Evolutionary conservation across 257 asterid species (phyloP), one percentile per base, ranked within the genome.

Genomic region (Hygrophila difformis): DNA sequence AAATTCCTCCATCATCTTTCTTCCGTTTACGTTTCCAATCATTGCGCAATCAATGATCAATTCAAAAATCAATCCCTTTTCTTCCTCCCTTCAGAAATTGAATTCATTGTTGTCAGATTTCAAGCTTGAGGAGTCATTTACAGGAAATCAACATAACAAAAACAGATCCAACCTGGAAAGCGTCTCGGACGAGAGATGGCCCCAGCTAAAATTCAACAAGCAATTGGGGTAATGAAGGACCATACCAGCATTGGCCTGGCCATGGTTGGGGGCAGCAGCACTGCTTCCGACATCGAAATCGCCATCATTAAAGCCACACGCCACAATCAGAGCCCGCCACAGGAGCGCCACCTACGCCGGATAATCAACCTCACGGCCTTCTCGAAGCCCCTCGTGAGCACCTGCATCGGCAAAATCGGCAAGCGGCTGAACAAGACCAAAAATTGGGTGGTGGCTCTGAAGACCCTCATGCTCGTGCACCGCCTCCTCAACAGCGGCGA

Each of bases 261-360:
- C 33, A 91, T 72, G 73, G 69, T 80, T 0, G 61, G 70, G 3
- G 51, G 69, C 54, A 65, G 71, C 51, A 66, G 66, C 46, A 65
- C 76, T 50, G 12, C 74, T 12, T 70, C 96, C 0, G 85, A 72
- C 52, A 81, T 88, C 3, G 87, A 80, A 6, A 72, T 91, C 0
- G 96, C 98, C 70, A 71, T 91, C 39, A 79, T 91, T 2, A 91
- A 86, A 62, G 93, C 93, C 56, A 80, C 98, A 0, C 70, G 93
- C 34, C 98, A 91, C 50, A 82, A 83, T 3, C 95, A 82, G 18
- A 63, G 68, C 65, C 96, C 95, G 0, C 88, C 95, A 0, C 84
- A 91, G 17, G 95, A 80, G 41, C 67, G 73, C 44, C 61, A 91
- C 47, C 42, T 81, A 26, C 47, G 72, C 4, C 86, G 82, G 36